Conservation (phyloP, 352 stramenopile genomes). For the Globisporangium megalacanthum region DNA sequence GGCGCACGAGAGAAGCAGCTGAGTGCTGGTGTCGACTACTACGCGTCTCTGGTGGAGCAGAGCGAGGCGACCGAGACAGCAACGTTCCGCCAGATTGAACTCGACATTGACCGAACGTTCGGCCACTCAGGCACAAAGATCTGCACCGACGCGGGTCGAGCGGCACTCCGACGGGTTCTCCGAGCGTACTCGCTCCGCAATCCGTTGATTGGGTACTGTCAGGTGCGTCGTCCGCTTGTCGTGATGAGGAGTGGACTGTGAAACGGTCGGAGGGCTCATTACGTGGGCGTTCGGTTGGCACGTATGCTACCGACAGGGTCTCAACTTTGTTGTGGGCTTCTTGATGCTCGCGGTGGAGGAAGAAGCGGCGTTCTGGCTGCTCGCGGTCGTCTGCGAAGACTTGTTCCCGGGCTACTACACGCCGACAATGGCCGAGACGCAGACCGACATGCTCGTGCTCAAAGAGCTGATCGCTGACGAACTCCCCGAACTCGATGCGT, state of each 20-base stretch:
- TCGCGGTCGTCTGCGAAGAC: constrained; percentile 88
- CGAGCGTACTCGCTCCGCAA: constrained; percentile 80
- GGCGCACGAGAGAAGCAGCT: constrained; percentile 49
- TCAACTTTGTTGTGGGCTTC: constrained; percentile 90
- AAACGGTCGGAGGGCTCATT: neutral
- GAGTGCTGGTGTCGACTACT: constrained; percentile 45
- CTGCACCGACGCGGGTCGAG: constrained; percentile 42
- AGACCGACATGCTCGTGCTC: constrained; percentile 87
- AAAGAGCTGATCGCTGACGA: constrained; percentile 83
- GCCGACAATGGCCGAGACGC: constrained; percentile 83
- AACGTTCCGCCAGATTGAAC: constrained; percentile 77
- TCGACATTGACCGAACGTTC: constrained; percentile 86
- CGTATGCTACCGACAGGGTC: constrained; percentile 20
- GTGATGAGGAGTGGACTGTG: neutral
- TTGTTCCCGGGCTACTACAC: constrained; percentile 88
- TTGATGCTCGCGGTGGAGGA: constrained; percentile 76
- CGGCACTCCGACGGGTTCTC: constrained; percentile 61
- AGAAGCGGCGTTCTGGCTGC: constrained; percentile 85
- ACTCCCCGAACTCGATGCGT: constrained; percentile 67
- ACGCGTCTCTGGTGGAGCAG: constrained; percentile 39
- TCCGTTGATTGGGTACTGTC: constrained; percentile 77
- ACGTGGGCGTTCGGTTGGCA: too few species aligned
- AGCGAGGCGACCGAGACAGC: constrained; percentile 37
- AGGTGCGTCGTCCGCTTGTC: constrained; percentile 24
- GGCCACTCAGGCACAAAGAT: constrained; percentile 65